Percentiles rank a stretch among this genome's conserved stretches.
Evolutionary conservation across 2,329 filamentous ascomycete species (phyloP).

Genomic region (Arthrobotrys sinensis): DNA sequence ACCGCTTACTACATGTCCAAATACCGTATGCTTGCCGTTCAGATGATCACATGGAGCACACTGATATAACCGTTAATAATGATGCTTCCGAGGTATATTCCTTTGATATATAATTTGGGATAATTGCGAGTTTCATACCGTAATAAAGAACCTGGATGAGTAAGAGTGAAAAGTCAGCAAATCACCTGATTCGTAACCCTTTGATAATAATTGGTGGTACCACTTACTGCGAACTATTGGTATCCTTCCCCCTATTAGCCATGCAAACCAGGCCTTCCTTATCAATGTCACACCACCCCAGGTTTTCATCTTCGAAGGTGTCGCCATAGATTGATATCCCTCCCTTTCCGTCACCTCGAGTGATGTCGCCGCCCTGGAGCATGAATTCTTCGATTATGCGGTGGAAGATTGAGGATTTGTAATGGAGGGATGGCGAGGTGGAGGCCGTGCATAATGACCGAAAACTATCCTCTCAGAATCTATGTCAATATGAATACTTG

Average conservation of each 20-base stretch:
- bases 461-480: conserved; percentile 66
- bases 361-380: conserved; percentile 80
- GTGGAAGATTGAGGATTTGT: conserved; percentile 78
- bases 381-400: conserved; percentile 80
- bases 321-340: conserved; percentile 79
- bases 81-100: conserved; percentile 2
- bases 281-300: conserved; percentile 79
- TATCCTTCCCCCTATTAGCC: conserved; percentile 77
- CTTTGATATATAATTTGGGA: conserved; percentile 68
- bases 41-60: conserved; percentile 61
- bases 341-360: conserved; percentile 76
- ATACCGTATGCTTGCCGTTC: conserved; percentile 71
- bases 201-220: conserved; percentile 55
- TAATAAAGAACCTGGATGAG: conserved; percentile 62
- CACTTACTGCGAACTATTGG: conserved; percentile 77
- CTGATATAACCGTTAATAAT: conserved; percentile 38
- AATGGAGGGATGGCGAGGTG: conserved; percentile 66
- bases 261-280: conserved; percentile 77
- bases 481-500: conserved; percentile 18
- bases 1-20: conserved; percentile 79
- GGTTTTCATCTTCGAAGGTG: conserved; percentile 80
- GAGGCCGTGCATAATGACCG: conserved; percentile 69
- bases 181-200: background rate
- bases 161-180: conserved; percentile 2
- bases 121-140: conserved; percentile 69